These are phyloP conservation scores for Candida tammaniensis DNA, from an alignment of 805 yeast species.

Conservation along the genomic window DNA sequence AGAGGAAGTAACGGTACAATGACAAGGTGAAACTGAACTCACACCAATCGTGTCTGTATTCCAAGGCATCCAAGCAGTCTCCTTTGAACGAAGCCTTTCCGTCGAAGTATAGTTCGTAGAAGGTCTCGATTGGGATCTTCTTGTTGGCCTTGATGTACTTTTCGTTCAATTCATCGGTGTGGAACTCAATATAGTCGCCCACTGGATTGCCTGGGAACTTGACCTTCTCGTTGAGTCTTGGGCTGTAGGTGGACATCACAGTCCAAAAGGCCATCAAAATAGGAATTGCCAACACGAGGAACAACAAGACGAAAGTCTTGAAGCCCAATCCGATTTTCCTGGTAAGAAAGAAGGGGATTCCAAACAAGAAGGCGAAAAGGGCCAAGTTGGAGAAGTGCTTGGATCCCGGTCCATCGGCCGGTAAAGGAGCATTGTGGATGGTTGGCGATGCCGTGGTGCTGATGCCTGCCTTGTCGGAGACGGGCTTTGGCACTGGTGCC, in stretches of 20 bases:
- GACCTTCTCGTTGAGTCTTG: conserved; percentile 77
- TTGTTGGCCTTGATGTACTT: conserved; percentile 54
- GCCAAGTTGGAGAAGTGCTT: conserved; percentile 66
- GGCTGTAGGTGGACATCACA: conserved; percentile 68
- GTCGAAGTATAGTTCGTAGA: conserved; percentile 83
- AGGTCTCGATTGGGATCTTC: conserved; percentile 90
- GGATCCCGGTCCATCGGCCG: conserved; percentile 90
- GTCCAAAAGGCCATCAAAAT: conserved; percentile 84
- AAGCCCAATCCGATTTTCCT: conserved; percentile 68
- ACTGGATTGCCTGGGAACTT: conserved; percentile 74
- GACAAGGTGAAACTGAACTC: conserved; percentile 72
- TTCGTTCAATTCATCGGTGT: conserved; percentile 62
- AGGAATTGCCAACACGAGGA: conserved; percentile 58
- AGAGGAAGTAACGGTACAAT: conserved; percentile 73
- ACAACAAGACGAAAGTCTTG: conserved; percentile 62
- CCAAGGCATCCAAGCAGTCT: conserved; percentile 79
- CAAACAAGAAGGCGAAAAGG: conserved; percentile 46
- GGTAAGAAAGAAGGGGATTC: conserved; percentile 62
- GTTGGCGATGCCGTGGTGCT: conserved; percentile 53
- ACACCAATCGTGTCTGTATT: conserved; percentile 91
- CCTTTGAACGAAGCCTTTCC: conserved; percentile 85
- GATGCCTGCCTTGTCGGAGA: conserved; percentile 33
- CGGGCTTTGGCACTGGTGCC: conserved; percentile 23
- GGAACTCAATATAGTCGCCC: conserved; percentile 78
- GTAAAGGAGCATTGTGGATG: conserved; percentile 80